These are phyloP conservation scores for Haplographium delicatum DNA, from an alignment of 495 filamentous ascomycete genomes.

Conservation along the genomic window DNA sequence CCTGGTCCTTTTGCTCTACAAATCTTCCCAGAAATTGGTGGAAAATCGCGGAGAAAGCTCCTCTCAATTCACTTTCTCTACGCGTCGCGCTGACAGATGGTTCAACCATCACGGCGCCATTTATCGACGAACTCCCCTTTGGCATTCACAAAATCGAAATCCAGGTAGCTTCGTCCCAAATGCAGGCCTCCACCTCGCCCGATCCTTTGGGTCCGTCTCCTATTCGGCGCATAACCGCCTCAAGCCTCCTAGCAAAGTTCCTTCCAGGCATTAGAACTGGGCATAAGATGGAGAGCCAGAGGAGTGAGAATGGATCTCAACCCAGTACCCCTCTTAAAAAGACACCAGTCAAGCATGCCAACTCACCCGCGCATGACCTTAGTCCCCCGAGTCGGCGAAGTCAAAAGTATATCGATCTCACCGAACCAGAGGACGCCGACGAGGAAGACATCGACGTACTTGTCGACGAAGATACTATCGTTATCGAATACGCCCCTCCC, in stretches of 20 bases:
- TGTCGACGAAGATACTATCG: slow-evolving; percentile 7
- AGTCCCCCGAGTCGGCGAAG: slow-evolving; percentile 1
- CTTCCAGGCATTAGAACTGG: slow-evolving; percentile 11
- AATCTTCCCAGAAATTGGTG: too few relatives aligned
- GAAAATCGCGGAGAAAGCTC: too few relatives aligned
- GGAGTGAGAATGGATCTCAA: not conserved
- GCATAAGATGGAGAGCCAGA: slow-evolving; percentile 24
- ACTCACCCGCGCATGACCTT: not conserved
- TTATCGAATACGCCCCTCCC: slow-evolving; percentile 3
- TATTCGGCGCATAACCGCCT: slow-evolving; percentile 11
- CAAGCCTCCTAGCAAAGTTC: slow-evolving; percentile 20
- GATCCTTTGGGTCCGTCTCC: not conserved
- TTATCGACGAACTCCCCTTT: too few relatives aligned
- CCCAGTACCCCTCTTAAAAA: not conserved
- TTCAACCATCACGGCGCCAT: too few relatives aligned
- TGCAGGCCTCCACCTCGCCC: slow-evolving; percentile 3
- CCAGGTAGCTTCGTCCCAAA: not conserved
- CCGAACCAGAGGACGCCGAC: slow-evolving; percentile 10
- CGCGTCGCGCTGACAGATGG: too few relatives aligned
- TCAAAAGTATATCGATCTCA: slow-evolving; percentile 11
- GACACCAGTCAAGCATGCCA: slow-evolving; percentile 4
- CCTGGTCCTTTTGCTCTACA: too few relatives aligned
- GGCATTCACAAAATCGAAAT: too few relatives aligned
- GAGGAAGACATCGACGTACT: slow-evolving; percentile 14
- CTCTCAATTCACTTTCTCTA: too few relatives aligned